These are phyloP conservation scores for Neurospora sp. DNA, from an alignment of 2,329 filamentous ascomycete genomes.

Conservation along the genomic window DNA sequence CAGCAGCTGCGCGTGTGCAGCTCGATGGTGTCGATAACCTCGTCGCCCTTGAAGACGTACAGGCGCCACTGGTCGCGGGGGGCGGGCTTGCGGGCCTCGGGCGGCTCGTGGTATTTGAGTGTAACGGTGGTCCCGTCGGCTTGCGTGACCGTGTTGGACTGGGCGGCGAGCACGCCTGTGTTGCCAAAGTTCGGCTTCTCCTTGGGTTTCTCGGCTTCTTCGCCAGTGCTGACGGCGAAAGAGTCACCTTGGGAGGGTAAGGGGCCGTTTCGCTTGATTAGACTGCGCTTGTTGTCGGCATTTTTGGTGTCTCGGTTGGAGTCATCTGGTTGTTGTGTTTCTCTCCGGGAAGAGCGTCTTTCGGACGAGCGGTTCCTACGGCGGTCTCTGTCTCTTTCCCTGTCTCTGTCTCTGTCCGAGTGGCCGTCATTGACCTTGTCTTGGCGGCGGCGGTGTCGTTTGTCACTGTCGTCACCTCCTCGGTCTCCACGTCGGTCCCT, in stretches of 20 bases:
- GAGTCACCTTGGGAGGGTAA: slow-evolving; percentile 51
- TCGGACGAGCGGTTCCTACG: slow-evolving; percentile 5
- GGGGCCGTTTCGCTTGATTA: slow-evolving; percentile 34
- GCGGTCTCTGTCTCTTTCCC: slow-evolving; percentile 7
- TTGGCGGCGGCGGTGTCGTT: not conserved
- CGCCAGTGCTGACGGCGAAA: slow-evolving; percentile 46
- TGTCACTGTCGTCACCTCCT: slow-evolving; percentile 1
- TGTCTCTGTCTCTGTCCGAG: slow-evolving; percentile 6
- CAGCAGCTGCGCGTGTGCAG: slow-evolving; percentile 74
- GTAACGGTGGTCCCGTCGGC: slow-evolving; percentile 65
- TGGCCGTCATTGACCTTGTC: not conserved
- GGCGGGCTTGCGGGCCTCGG: slow-evolving; percentile 83
- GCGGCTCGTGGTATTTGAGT: slow-evolving; percentile 92
- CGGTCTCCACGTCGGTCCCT: slow-evolving; percentile 7
- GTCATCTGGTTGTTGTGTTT: not conserved
- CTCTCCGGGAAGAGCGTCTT: not conserved
- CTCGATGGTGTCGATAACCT: slow-evolving; percentile 73
- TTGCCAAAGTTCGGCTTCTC: slow-evolving; percentile 80
- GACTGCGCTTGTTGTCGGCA: slow-evolving; percentile 6
- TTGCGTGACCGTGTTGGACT: slow-evolving; percentile 68
- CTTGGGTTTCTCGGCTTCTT: slow-evolving; percentile 50
- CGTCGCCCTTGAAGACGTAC: slow-evolving; percentile 81
- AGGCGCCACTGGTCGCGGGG: slow-evolving; percentile 74
- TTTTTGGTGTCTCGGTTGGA: not conserved
- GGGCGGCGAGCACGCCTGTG: slow-evolving; percentile 76